A percentile compares a stretch with the other conserved stretches of the same genome.
Evolutionary conservation across 2,329 filamentous ascomycete species (phyloP).

Genomic region (Magnaporthiopsis rhizophila): DNA sequence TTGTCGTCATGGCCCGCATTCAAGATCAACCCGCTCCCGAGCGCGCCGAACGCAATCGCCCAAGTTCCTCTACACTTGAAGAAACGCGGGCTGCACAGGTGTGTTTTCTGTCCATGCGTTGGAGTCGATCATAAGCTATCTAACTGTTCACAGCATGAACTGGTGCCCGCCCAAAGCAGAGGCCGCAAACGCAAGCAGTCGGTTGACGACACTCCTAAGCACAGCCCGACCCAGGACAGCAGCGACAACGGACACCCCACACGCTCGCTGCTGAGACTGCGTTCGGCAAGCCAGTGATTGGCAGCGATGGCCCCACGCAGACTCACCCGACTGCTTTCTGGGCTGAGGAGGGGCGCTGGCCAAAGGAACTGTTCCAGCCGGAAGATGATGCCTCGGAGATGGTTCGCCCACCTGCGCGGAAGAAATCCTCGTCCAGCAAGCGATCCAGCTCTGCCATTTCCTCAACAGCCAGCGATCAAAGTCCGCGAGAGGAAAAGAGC

Average conservation of each 20-base stretch:
- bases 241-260: slow-evolving; percentile 5
- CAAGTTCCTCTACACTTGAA: too few relatives aligned
- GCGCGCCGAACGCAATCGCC: too few relatives aligned
- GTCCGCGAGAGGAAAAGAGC: slow-evolving; percentile 23
- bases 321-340: slow-evolving; percentile 14
- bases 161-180: neutral
- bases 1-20: neutral
- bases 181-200: slow-evolving; percentile 5
- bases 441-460: slow-evolving; percentile 19
- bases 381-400: neutral
- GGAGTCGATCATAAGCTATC: neutral
- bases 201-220: neutral
- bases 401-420: slow-evolving; percentile 21
- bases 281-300: neutral
- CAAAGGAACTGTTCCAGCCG: slow-evolving; percentile 4
- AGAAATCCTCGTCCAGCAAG: slow-evolving; percentile 21
- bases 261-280: neutral
- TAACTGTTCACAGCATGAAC: neutral
- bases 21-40: neutral
- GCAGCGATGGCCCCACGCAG: neutral
- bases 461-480: slow-evolving; percentile 22
- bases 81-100: too few relatives aligned
- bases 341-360: slow-evolving; percentile 14
- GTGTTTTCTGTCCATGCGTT: too few relatives aligned
- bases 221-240: slow-evolving; percentile 1